Base-by-base conservation (phyloP, 2,329 filamentous ascomycete genomes). In the Epichloe festucae region DNA sequence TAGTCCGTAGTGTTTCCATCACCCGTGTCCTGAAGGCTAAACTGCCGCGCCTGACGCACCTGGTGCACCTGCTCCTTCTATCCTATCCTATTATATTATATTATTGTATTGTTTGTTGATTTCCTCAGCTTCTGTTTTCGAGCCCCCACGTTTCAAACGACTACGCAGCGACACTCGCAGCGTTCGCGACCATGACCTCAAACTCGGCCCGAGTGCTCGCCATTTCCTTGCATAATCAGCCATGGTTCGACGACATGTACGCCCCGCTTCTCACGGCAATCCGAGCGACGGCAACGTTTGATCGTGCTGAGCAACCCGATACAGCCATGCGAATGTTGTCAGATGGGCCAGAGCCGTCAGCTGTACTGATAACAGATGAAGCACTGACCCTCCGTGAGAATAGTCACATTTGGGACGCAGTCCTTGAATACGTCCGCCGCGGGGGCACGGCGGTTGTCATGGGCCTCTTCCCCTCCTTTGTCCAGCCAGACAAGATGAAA, bases 301-400 rank as follows among this genome's bases (percentile, higher is more conserved):
- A 31, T 31, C 42, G 53, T 3, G 49, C 34, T 6, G 39, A 54
- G 21, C 14, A 51, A 23, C 35, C 49, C 12, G 39, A 10, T 12
- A 44, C 46, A 12, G 52, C 52, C n/a, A n/a, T 54, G 14, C 34
- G 21, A 19, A 17, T 56, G 1, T 48, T 58, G 17, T 45, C 54
- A 19, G 31, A 47, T n/a, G 19, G 39, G 14, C 52, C 52, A 12
- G 3, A 11, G 11, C 54, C 57, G 1, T 49, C 46, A 10, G 53
- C 55, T 4, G 48, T 59, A 7, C 34, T 59, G 31, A 40, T 58
- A 2, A 57, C 54, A 19, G 52, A 59, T 34, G 50, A 57, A 21
- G 54, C 46, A 5, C 44, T 58, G 7, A 54, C 53, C 3, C 15
- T 36, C 8, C 4, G 12, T n/a, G 46, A 52, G 3, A 49, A 55